Conservation (phyloP, 352 stramenopile species). For the Pythium biforme region DNA sequence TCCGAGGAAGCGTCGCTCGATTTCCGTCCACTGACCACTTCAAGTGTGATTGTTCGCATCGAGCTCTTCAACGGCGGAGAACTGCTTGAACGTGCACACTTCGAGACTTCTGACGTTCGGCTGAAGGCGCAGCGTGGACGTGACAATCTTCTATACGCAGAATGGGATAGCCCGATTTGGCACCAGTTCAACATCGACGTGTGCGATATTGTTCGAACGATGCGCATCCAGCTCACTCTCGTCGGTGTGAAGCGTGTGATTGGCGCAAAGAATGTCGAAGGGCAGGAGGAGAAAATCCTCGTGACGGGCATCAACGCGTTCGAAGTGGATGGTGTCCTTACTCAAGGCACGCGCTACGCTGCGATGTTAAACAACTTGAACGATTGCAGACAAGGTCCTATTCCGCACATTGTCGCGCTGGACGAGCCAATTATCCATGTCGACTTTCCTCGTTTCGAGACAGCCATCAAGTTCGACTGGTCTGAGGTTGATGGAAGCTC, state of each 20-base stretch:
- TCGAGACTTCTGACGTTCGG: constrained; percentile 71
- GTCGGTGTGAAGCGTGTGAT: constrained; percentile 72
- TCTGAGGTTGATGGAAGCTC: constrained; percentile 22
- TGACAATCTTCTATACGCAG: constrained; percentile 66
- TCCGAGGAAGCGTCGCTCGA: constrained; percentile 65
- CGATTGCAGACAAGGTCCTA: constrained; percentile 59
- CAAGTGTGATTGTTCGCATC: constrained; percentile 72
- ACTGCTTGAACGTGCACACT: constrained; percentile 61
- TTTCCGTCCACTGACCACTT: constrained; percentile 46
- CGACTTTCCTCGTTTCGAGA: constrained; percentile 62
- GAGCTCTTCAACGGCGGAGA: constrained; percentile 76
- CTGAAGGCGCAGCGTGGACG: constrained; percentile 56
- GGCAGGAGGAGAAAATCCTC: constrained; percentile 66
- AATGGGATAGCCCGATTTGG: constrained; percentile 76
- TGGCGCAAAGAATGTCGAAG: constrained; percentile 35
- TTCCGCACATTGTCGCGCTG: constrained; percentile 69
- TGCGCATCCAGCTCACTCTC: constrained; percentile 75
- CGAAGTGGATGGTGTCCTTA: constrained; percentile 67
- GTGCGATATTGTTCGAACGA: constrained; percentile 64
- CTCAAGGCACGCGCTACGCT: constrained; percentile 68
- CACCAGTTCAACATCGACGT: constrained; percentile 79
- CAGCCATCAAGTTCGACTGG: constrained; percentile 78
- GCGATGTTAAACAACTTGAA: constrained; percentile 85
- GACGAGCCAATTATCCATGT: constrained; percentile 73
- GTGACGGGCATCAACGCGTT: constrained; percentile 83